phyloP scores from a whole-genome alignment of 2,329 filamentous ascomycete genomes.

The Paracorniculantispora psalliotae region DNA sequence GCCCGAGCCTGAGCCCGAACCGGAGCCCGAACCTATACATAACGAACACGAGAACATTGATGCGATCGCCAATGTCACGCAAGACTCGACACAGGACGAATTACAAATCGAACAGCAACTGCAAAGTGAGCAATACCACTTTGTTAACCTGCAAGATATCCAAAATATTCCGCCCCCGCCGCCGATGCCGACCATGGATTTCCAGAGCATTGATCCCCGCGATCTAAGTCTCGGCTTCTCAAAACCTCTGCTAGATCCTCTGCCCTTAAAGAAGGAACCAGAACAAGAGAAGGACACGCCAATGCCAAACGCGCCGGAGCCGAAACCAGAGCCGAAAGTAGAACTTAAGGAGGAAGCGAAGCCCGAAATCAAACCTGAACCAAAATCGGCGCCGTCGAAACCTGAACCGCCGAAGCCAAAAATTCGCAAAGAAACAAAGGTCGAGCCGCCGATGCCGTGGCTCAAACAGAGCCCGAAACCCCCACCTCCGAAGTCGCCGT shows the following conservation, averaged over 20 bases:
- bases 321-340: conserved; percentile 12
- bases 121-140: conserved; percentile 21
- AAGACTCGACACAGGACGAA: conserved; percentile 11
- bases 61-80: conserved; percentile 3
- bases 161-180: conserved; percentile 26
- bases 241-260: background rate
- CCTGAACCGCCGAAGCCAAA: conserved; percentile 9
- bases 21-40: background rate
- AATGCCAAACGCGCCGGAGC: conserved; percentile 14
- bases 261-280: background rate
- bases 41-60: background rate
- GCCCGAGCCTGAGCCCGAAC: background rate
- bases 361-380: background rate
- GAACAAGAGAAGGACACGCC: conserved; percentile 15
- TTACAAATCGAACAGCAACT: conserved; percentile 9
- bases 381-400: conserved; percentile 12
- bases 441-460: conserved; percentile 23
- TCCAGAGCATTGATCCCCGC: conserved; percentile 18
- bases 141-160: conserved; percentile 36
- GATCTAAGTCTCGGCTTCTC: conserved; percentile 12
- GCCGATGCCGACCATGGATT: conserved; percentile 21
- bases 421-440: conserved; percentile 14
- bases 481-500: conserved; percentile 37
- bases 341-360: conserved; percentile 15
- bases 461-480: conserved; percentile 35